Conservation (phyloP, 768 basidiomycete species). For the Porphyrellus cyaneotinctus region DNA sequence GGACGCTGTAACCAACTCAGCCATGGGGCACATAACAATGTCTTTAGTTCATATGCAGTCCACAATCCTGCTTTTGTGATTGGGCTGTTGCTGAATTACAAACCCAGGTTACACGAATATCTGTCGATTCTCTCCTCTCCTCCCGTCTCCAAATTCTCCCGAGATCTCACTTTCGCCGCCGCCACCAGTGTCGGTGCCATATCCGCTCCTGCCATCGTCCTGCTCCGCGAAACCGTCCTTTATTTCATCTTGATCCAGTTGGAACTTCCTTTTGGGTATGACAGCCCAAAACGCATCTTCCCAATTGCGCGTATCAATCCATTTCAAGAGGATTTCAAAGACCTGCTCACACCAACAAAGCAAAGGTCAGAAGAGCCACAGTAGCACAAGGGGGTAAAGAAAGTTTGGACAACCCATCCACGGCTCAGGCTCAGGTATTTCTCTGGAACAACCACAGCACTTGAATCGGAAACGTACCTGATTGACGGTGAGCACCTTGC, state of each 20-base stretch:
- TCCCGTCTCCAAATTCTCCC: too few relatives aligned
- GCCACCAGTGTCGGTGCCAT: too few relatives aligned
- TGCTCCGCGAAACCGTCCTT: background rate
- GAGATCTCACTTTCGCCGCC: too few relatives aligned
- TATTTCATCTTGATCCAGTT: conserved; percentile 24
- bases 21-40: conserved; percentile 39
- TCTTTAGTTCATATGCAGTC: too few relatives aligned
- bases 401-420: background rate
- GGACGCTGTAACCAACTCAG: conserved; percentile 51
- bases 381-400: background rate
- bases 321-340: conserved; percentile 87
- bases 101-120: too few relatives aligned
- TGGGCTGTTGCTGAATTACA: too few relatives aligned
- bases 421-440: background rate
- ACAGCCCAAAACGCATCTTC: conserved; percentile 81
- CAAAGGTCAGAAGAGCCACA: conserved; percentile 3
- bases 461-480: conserved; percentile 45
- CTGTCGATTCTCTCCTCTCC: too few relatives aligned
- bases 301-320: conserved; percentile 87
- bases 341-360: conserved; percentile 37
- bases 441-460: background rate
- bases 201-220: background rate
- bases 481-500: conserved; percentile 97
- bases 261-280: conserved; percentile 89
- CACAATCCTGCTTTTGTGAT: too few relatives aligned